These are phyloP conservation scores for Lichina pygmaea DNA, from an alignment of 495 filamentous ascomycete species.

Conservation along the genomic window DNA sequence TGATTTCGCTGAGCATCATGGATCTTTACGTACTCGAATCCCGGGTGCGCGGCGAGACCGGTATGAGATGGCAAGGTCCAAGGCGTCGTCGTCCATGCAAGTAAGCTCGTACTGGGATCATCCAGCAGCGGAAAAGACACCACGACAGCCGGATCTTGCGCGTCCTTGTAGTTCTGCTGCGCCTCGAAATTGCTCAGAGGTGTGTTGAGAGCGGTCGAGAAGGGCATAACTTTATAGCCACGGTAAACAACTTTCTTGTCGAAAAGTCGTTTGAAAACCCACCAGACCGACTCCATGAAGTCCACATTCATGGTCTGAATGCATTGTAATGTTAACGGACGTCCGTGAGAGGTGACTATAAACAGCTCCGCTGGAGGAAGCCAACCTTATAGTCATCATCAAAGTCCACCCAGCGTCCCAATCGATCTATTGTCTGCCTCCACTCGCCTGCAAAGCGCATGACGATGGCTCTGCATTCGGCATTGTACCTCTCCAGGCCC, in stretches of 20 bases:
- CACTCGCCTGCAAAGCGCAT: slow-evolving; percentile 83
- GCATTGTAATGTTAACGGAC: neutral
- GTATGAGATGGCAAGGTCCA: slow-evolving; percentile 84
- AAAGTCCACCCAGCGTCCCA: slow-evolving; percentile 96
- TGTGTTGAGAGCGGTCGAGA: slow-evolving; percentile 73
- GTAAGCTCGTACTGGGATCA: slow-evolving; percentile 44
- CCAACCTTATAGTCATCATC: slow-evolving; percentile 88
- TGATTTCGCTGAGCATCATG: slow-evolving; percentile 55
- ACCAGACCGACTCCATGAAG: slow-evolving; percentile 97
- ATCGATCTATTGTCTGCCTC: slow-evolving; percentile 64
- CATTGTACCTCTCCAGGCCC: slow-evolving; percentile 79
- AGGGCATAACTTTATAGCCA: slow-evolving; percentile 81
- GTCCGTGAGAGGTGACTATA: neutral
- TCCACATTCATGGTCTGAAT: slow-evolving; percentile 59
- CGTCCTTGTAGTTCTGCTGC: slow-evolving; percentile 83
- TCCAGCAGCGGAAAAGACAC: slow-evolving; percentile 62
- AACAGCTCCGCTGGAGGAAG: neutral
- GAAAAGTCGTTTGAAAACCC: slow-evolving; percentile 82
- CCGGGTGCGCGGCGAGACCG: slow-evolving; percentile 56
- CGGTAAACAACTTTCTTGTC: slow-evolving; percentile 75
- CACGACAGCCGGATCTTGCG: slow-evolving; percentile 77
- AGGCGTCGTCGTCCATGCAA: slow-evolving; percentile 89
- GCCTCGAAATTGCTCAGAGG: slow-evolving; percentile 86
- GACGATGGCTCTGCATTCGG: slow-evolving; percentile 77
- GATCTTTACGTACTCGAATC: slow-evolving; percentile 88